Conservation (phyloP, 139 green algal genomes). For the Picochlorum sp. region DNA sequence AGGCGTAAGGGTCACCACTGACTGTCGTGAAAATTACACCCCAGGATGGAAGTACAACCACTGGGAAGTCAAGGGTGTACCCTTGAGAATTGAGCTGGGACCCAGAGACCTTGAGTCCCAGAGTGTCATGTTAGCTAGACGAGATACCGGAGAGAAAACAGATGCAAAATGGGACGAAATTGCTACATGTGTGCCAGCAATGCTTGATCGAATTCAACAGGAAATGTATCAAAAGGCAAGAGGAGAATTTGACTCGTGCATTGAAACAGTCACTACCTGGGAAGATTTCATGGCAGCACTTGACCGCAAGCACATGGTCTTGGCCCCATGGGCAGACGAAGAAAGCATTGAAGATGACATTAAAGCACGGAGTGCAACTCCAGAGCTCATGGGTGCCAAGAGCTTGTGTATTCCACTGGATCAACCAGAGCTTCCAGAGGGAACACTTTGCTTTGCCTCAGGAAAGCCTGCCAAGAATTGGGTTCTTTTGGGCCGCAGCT, state of each 20-base stretch:
- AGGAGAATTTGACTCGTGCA: conserved; percentile 39
- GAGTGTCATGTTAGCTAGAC: conserved; percentile 64
- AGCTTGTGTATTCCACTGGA: conserved; percentile 93
- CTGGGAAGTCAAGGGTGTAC: conserved; percentile 95
- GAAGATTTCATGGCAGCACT: conserved; percentile 91
- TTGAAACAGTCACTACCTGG: conserved; percentile 65
- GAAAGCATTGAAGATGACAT: conserved; percentile 82
- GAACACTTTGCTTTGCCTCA: conserved; percentile 81
- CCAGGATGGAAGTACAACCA: conserved; percentile 99
- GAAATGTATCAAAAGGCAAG: conserved; percentile 67
- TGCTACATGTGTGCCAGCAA: conserved; percentile 16
- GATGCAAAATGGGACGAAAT: conserved; percentile 67
- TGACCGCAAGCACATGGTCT: conserved; percentile 77
- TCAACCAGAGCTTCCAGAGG: conserved; percentile 65
- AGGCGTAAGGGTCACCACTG: conserved; percentile 64
- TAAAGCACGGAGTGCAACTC: conserved; percentile 67
- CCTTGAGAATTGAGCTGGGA: conserved; percentile 86
- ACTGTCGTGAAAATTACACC: conserved; percentile 90
- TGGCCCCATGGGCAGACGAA: conserved; percentile 87
- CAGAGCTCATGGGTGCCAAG: conserved; percentile 86
- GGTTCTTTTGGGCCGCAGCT: conserved; percentile 88
- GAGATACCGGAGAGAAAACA: conserved; percentile 90
- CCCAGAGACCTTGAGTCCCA: conserved; percentile 84
- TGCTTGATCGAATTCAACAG: conserved; percentile 37
- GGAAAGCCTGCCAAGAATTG: conserved; percentile 95